Evolutionary conservation across 257 asterid species (phyloP).

Genomic region (Handroanthus guayacan): DNA sequence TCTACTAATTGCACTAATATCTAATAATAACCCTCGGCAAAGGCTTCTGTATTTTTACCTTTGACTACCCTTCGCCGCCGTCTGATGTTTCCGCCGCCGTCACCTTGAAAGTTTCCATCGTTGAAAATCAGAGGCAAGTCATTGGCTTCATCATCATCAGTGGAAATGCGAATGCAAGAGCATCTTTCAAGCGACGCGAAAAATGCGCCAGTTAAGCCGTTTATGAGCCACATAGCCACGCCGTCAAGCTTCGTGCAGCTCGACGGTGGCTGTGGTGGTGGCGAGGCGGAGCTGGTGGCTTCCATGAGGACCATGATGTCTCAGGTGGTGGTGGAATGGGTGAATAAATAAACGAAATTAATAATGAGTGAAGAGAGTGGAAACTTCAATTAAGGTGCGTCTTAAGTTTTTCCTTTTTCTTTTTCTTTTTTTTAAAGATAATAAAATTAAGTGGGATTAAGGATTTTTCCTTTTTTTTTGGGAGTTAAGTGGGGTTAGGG

Average conservation of each 20-base stretch:
- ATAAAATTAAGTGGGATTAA: too few species aligned
- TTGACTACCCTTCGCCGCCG: constrained; percentile 44
- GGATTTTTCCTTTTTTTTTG: too few species aligned
- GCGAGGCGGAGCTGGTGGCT: constrained; percentile 46
- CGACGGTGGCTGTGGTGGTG: constrained; percentile 25
- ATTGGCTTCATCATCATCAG: constrained; percentile 61
- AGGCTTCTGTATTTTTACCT: constrained; percentile 50
- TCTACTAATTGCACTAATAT: background rate
- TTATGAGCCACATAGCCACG: constrained; percentile 72
- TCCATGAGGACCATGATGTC: constrained; percentile 52
- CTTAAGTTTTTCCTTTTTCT: too few species aligned
- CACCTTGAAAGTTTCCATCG: constrained; percentile 43
- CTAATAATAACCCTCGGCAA: constrained; percentile 29
- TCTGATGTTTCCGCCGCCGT: constrained; percentile 38
- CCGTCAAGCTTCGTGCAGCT: constrained; percentile 66
- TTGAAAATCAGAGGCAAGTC: constrained; percentile 65
- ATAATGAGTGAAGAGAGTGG: background rate
- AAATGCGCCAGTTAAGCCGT: constrained; percentile 71
- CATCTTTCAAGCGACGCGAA: constrained; percentile 83
- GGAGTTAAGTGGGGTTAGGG: too few species aligned
- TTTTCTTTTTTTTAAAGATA: too few species aligned
- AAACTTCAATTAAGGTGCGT: background rate
- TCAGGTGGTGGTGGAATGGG: background rate
- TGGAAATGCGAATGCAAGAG: constrained; percentile 77
- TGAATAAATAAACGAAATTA: background rate